A percentile compares a stretch with the other conserved stretches of the same genome.
phyloP scores from a whole-genome alignment of 2,329 filamentous ascomycete species.

The Trichoderma polysporum region DNA sequence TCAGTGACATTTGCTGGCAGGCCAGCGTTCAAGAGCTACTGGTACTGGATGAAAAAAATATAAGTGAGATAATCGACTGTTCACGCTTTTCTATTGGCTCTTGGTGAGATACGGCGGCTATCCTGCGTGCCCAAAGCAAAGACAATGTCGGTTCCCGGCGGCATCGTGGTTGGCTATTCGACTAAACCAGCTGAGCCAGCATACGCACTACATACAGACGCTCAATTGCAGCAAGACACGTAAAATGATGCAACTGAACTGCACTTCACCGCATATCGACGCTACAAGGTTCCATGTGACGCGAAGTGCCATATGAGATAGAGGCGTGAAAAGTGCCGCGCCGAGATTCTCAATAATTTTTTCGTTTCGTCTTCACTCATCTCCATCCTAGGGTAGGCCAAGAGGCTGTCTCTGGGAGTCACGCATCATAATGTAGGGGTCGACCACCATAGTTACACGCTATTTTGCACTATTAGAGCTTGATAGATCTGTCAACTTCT shows the following conservation, averaged over 20 bases:
- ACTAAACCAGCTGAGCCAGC: not conserved
- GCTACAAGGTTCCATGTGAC: not conserved
- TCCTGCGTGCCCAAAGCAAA: not conserved
- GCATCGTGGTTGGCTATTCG: not conserved
- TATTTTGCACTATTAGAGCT: not conserved
- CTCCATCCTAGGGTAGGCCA: not conserved
- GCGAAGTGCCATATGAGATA: not conserved
- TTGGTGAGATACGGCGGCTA: not conserved
- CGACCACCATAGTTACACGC: not conserved
- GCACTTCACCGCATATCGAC: not conserved
- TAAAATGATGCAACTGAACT: not conserved
- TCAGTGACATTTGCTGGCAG: slow-evolving; percentile 2
- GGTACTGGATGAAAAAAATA: not conserved
- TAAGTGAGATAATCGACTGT: no score
- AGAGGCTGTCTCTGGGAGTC: not conserved
- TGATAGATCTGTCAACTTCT: not conserved
- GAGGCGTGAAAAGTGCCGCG: not conserved
- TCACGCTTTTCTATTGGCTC: not conserved
- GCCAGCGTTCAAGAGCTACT: not conserved
- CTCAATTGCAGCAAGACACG: not conserved
- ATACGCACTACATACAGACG: not conserved
- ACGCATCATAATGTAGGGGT: not conserved
- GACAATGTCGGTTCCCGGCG: not conserved
- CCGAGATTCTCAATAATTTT: not conserved
- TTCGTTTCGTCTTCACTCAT: not conserved